Evolutionary conservation across 495 filamentous ascomycete species (phyloP), one percentile per base, ranked within the genome.

Genomic region (Aspergillus incahuasiensis): DNA sequence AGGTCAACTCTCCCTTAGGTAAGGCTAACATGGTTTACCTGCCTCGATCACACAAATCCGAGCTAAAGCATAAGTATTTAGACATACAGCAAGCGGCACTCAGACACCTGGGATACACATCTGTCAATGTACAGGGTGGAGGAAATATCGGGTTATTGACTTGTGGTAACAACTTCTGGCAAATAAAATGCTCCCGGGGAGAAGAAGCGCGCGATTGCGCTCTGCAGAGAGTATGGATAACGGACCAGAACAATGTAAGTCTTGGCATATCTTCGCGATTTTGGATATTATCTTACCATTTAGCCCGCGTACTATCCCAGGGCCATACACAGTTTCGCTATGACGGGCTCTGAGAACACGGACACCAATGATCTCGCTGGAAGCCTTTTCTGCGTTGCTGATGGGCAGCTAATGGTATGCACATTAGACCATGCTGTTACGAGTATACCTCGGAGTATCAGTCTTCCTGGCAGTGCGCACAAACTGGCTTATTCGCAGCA

Each of bases 221-320:
- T 16, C 54, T 75, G 9, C 59, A 68, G 43, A 59, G 67, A 38
- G 60, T 78, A 34, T 78, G 73, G 71, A 69, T 78, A 24, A 76
- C 75, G 0, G 72, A 78, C 43, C 73, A 74, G 48, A 74, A 66
- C 41, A 71, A 71, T 58, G 75, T 78, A 54, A 68, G 74, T 60
- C 40, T 21, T 22, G 7, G 1, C 19, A 6, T 21, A n/a, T 19
- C 11, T 22, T 55, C 24, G 16, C 5, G 9, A 22, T 28, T 22
- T 19, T 6, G 15, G 11, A 13, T 16, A 38, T 16, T 28, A 16
- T 15, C 59, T 68, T 47, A 69, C 39, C 16, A 12, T 58, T 7
- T 16, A 78, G 75, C 68, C 74, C 52, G 71, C 75, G 21, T 78
- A 72, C 48, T 64, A 67, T 44, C 75, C 74, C 3, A 63, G 57